Conservation (phyloP, 176 grass and related monocot genomes). For the Puya raimondii region DNA sequence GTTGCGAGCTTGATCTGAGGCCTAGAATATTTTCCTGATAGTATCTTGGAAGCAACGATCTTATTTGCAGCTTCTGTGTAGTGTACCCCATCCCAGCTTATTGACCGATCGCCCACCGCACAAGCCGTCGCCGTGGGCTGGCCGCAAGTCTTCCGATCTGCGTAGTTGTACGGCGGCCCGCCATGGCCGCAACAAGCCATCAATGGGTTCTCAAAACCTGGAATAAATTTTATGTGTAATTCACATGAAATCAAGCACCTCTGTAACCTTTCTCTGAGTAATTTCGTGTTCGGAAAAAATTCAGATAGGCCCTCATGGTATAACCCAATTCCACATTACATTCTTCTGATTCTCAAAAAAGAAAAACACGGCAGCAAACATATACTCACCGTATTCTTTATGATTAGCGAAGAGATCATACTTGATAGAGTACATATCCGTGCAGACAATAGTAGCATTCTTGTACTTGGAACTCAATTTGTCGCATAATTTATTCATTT, state of each 20-base stretch:
- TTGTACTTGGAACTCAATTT: constrained; percentile 17
- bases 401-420: constrained; percentile 43
- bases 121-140: constrained; percentile 26
- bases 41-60: constrained; percentile 22
- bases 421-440: constrained; percentile 50
- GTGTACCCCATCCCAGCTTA: constrained; percentile 52
- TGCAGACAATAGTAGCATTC: constrained; percentile 26
- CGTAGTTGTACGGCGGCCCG: constrained; percentile 35
- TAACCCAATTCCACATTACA: too few species aligned
- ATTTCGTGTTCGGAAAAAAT: background rate
- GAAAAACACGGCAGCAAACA: too few species aligned
- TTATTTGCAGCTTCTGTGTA: constrained; percentile 34
- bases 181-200: constrained; percentile 43
- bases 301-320: background rate
- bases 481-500: constrained; percentile 18
- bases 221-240: background rate
- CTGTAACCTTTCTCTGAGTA: background rate
- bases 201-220: constrained; percentile 37
- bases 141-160: constrained; percentile 10
- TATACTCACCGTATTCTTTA: constrained; percentile 27
- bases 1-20: constrained; percentile 19
- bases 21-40: constrained; percentile 25
- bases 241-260: background rate
- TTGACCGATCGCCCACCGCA: constrained; percentile 4
- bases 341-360: too few species aligned